Conservation (phyloP, 129 eudicot species). For the Arctium lappa region DNA sequence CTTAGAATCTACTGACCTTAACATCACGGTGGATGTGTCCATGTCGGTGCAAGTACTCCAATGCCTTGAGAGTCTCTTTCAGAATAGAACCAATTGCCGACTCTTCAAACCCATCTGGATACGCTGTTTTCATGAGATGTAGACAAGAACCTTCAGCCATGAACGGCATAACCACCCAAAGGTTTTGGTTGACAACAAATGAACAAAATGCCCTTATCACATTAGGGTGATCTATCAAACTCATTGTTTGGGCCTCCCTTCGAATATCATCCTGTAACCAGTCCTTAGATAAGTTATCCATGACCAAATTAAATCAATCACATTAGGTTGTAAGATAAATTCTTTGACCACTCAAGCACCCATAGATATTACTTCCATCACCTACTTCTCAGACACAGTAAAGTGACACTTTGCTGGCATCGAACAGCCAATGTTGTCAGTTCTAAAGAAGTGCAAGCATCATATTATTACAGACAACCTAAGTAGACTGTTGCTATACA, state of each 20-base stretch:
- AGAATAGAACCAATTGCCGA: slow-evolving; percentile 76
- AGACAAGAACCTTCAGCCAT: slow-evolving; percentile 99
- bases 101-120: slow-evolving; percentile 96
- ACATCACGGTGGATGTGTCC: slow-evolving; percentile 99
- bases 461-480: too few relatives aligned
- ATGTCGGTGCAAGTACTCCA: slow-evolving; percentile 86
- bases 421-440: too few relatives aligned
- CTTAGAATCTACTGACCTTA: slow-evolving; percentile 51
- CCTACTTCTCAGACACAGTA: too few relatives aligned
- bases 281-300: slow-evolving; percentile 16
- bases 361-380: too few relatives aligned
- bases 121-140: slow-evolving; percentile 94
- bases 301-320: background rate
- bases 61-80: slow-evolving; percentile 92
- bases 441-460: too few relatives aligned
- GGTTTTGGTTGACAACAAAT: slow-evolving; percentile 79
- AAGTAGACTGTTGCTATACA: too few relatives aligned
- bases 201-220: slow-evolving; percentile 86
- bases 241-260: slow-evolving; percentile 92
- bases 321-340: background rate
- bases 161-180: slow-evolving; percentile 99
- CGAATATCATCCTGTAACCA: slow-evolving; percentile 94
- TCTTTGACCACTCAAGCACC: too few relatives aligned
- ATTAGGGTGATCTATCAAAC: slow-evolving; percentile 92
- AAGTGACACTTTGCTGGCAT: too few relatives aligned